A percentile compares a stretch with the other conserved stretches of the same genome.
phyloP scores from a whole-genome alignment of 768 basidiomycete species.

The Naganishia antarctica region DNA sequence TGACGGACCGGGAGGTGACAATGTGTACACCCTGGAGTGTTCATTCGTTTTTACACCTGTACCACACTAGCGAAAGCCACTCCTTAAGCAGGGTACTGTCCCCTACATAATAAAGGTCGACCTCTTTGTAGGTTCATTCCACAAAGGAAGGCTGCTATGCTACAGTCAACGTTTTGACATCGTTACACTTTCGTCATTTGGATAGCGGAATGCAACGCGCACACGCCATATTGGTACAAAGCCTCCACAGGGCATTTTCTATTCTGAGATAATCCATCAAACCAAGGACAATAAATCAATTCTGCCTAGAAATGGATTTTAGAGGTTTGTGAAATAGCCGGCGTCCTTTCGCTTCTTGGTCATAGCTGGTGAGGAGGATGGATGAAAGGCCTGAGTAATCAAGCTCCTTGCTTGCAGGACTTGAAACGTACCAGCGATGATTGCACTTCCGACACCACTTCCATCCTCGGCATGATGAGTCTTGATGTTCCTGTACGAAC shows the following conservation, averaged over 20 bases:
- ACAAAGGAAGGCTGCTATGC: neutral
- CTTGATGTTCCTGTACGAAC: slow-evolving; percentile 57
- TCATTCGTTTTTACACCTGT: too few species aligned
- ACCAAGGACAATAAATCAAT: neutral
- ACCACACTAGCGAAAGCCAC: too few species aligned
- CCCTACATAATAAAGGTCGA: too few species aligned
- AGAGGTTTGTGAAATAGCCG: slow-evolving; percentile 52
- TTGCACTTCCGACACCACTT: slow-evolving; percentile 90
- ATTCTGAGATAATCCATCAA: neutral
- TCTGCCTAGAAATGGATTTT: slow-evolving; percentile 21
- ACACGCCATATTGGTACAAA: slow-evolving; percentile 1
- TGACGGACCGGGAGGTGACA: too few species aligned
- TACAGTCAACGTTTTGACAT: too few species aligned
- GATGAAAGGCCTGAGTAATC: slow-evolving; percentile 7
- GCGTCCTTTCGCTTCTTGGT: slow-evolving; percentile 73
- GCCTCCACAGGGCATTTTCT: neutral
- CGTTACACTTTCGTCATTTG: neutral
- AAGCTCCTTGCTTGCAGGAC: slow-evolving; percentile 2
- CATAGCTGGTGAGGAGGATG: slow-evolving; percentile 61
- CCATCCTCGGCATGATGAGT: slow-evolving; percentile 85
- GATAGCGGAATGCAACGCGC: neutral
- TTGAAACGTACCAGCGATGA: slow-evolving; percentile 69
- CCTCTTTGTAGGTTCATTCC: too few species aligned
- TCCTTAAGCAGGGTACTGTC: too few species aligned
- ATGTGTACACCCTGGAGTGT: too few species aligned